Evolutionary conservation across 805 yeast species (phyloP).

Genomic region (Metschnikowia sp.): DNA sequence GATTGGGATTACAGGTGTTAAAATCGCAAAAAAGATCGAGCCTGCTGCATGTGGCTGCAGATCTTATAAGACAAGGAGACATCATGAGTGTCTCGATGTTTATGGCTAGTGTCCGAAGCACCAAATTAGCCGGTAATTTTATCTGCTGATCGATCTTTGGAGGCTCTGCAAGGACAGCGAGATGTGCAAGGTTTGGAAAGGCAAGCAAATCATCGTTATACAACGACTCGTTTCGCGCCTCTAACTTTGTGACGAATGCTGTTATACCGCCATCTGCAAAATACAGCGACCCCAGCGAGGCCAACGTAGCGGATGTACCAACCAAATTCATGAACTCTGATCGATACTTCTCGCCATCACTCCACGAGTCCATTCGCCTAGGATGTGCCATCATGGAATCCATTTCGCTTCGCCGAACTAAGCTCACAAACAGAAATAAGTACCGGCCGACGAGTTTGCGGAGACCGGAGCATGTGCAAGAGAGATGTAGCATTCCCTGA

Average conservation of each 20-base stretch:
- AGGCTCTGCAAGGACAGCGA: slow-evolving; percentile 22
- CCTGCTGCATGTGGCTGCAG: slow-evolving; percentile 1
- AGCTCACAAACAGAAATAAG: slow-evolving; percentile 22
- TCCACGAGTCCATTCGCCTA: slow-evolving; percentile 18
- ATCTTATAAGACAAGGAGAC: not conserved
- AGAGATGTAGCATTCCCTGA: slow-evolving; percentile 18
- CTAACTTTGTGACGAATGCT: slow-evolving; percentile 21
- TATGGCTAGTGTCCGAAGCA: slow-evolving; percentile 16
- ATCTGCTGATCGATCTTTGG: not conserved
- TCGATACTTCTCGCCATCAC: slow-evolving; percentile 17
- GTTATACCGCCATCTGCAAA: not conserved
- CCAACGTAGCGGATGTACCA: not conserved
- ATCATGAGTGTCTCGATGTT: slow-evolving; percentile 16
- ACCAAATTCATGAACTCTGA: slow-evolving; percentile 17
- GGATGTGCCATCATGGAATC: slow-evolving; percentile 27
- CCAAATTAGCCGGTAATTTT: not conserved
- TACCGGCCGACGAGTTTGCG: slow-evolving; percentile 20
- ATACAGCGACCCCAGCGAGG: slow-evolving; percentile 1
- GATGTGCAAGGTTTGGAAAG: slow-evolving; percentile 19
- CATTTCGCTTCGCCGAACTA: slow-evolving; percentile 25
- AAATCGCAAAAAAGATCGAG: slow-evolving; percentile 23
- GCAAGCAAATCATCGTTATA: slow-evolving; percentile 12
- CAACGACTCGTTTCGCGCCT: slow-evolving; percentile 21
- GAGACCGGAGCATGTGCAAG: slow-evolving; percentile 24
- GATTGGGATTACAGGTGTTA: not conserved